These are phyloP conservation scores for Heracleum sosnowskyi DNA, from an alignment of 129 eudicot genomes.

Conservation along the genomic window DNA sequence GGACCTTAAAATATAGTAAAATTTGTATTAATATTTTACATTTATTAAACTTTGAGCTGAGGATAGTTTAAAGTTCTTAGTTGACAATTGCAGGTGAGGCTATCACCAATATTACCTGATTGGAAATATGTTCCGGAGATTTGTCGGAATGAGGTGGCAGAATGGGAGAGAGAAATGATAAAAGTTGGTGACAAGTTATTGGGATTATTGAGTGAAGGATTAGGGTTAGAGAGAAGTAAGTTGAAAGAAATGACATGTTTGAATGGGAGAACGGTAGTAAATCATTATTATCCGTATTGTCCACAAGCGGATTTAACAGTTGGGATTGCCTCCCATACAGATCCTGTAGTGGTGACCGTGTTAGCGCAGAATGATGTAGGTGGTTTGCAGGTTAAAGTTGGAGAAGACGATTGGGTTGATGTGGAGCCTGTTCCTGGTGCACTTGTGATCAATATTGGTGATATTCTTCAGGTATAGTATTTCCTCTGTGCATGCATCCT, in stretches of 20 bases:
- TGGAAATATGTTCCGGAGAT: conserved; percentile 1
- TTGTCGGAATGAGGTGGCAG: conserved; percentile 8
- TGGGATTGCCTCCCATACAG: conserved; percentile 17
- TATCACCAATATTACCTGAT: conserved; percentile 9
- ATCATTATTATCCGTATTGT: conserved; percentile 16
- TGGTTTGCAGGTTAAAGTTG: conserved; percentile 22
- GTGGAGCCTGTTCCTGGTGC: conserved; percentile 19
- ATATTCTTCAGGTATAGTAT: conserved; percentile 22
- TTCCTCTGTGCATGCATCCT: not conserved
- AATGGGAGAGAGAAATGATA: conserved; percentile 12
- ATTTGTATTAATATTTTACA: not conserved
- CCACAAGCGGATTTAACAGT: conserved; percentile 25
- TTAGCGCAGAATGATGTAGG: conserved; percentile 14
- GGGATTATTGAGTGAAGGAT: conserved; percentile 17
- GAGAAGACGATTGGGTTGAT: conserved; percentile 20
- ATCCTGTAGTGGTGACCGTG: conserved; percentile 19
- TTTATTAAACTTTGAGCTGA: too few relatives aligned
- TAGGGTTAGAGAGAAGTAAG: not conserved
- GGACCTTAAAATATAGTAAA: not conserved
- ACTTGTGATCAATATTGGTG: conserved; percentile 23
- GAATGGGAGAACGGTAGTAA: conserved; percentile 12
- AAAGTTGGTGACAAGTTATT: conserved; percentile 6
- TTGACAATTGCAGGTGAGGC: conserved; percentile 2
- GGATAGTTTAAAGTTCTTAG: not conserved
- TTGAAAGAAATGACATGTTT: conserved; percentile 1